A percentile compares a stretch with the other conserved stretches of the same genome.
These are phyloP conservation scores for Naganishia onofrii DNA, from an alignment of 768 basidiomycete genomes.

Conservation along the genomic window DNA sequence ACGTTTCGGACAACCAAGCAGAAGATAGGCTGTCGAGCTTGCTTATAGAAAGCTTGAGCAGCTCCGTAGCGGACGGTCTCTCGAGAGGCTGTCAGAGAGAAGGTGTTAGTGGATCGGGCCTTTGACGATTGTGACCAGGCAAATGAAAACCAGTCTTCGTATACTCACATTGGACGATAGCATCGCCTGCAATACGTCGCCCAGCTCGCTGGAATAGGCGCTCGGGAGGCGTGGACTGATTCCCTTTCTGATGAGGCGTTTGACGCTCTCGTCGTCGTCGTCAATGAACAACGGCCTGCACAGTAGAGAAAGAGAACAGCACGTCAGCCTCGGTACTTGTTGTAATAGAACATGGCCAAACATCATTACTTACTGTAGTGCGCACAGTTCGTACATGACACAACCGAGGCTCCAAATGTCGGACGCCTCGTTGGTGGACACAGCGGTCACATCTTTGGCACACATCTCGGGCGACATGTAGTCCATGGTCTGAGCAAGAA, in stretches of 20 bases:
- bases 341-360: not conserved
- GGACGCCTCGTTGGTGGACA: conserved; percentile 61
- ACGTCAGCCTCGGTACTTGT: not conserved
- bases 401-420: conserved; percentile 99
- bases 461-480: conserved; percentile 99
- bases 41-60: too few relatives aligned
- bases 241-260: not conserved
- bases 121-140: too few relatives aligned
- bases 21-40: too few relatives aligned
- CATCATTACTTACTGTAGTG: not conserved
- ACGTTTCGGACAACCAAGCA: too few relatives aligned
- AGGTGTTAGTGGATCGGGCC: too few relatives aligned
- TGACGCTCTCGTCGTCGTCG: not conserved
- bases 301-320: not conserved
- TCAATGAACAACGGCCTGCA: not conserved
- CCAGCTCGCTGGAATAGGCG: not conserved
- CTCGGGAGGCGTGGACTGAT: not conserved
- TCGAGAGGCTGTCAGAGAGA: too few relatives aligned
- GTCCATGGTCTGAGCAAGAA: conserved; percentile 97
- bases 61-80: too few relatives aligned
- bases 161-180: not conserved
- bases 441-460: conserved; percentile 94
- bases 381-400: conserved; percentile 92
- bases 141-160: not conserved
- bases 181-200: not conserved